Base-by-base conservation (phyloP, 2,329 filamentous ascomycete genomes). In the Monosporascus sp. region DNA sequence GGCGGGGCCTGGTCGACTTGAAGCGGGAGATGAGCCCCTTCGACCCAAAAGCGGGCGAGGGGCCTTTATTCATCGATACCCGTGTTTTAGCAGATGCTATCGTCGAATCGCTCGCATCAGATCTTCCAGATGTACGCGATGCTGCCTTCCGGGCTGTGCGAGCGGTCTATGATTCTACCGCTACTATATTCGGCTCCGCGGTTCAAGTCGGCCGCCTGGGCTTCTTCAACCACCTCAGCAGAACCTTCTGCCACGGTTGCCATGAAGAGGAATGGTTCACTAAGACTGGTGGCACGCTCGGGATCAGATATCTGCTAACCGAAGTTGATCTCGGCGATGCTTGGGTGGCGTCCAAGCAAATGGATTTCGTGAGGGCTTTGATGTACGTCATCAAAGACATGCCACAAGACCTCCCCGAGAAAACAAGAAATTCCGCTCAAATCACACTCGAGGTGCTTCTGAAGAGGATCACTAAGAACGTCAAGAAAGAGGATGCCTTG, bases 241-340 rank as follows among this genome's bases (percentile, higher is more conserved):
- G 85, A 55, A 86, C 86, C 0, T 96, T 97, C 68, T 94, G 90
- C 62, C 94, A 99, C 68, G 91, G 90, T 59, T 99, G 94, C 69
- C 92, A 97, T 63, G 91, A 94, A 63, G 93, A 99, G 68, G 94
- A 99, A 64, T 99, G 95, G 94, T 99, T 96, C 66, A 92, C 92
- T 50, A 99, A 99, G 72, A 89, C 91, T 38, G 94, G 93, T 48
- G 94, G 94, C 40, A 92, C 89, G 51, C 75, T 93, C 20, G 95
- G 95, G 52, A 97, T 99, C 63, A 87, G 89, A 64, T 86, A 95
- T 53, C 75, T 99, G 54, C 86, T 93, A 35, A 93, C 89, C 2
- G 87, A 93, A 61, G 77, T 97, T 52, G 86, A 93, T 51, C 79
- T 99, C 47, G 91, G 91, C 43, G 89, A 95, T 63, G 69, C 76